Evolutionary conservation across 345 rosid genomes (phyloP).

Genomic region (Gossypium australe): DNA sequence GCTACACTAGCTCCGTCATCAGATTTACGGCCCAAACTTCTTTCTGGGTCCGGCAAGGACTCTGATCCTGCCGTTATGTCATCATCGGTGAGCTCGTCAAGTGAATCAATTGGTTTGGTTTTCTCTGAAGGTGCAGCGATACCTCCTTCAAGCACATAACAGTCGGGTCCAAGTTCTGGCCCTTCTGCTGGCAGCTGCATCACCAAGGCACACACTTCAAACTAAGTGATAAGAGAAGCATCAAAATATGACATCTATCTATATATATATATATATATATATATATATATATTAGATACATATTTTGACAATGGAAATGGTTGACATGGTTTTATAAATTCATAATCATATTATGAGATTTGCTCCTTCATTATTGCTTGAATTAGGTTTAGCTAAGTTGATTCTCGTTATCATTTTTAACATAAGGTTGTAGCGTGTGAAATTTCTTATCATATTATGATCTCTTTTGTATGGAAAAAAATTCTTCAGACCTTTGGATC

Average conservation of each 20-base stretch:
- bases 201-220: constrained; percentile 22
- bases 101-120: constrained; percentile 35
- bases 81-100: constrained; percentile 29
- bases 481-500: too few relatives aligned
- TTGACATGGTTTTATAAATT: constrained; percentile 37
- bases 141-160: constrained; percentile 30
- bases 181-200: constrained; percentile 28
- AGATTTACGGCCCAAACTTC: constrained; percentile 48
- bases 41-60: constrained; percentile 43
- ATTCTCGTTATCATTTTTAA: background rate
- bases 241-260: constrained; percentile 15
- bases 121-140: constrained; percentile 29
- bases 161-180: constrained; percentile 39
- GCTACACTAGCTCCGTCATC: constrained; percentile 64
- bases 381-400: background rate
- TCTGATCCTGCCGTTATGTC: constrained; percentile 29
- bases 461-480: background rate
- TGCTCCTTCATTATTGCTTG: background rate
- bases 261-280: background rate
- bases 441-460: background rate
- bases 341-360: constrained; percentile 29
- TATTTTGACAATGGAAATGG: constrained; percentile 31
- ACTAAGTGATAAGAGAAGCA: constrained; percentile 24
- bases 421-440: too few relatives aligned
- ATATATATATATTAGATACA: constrained; percentile 28